phyloP scores from a whole-genome alignment of 116 monocot genomes.

The Dioscorea cayenensis region DNA sequence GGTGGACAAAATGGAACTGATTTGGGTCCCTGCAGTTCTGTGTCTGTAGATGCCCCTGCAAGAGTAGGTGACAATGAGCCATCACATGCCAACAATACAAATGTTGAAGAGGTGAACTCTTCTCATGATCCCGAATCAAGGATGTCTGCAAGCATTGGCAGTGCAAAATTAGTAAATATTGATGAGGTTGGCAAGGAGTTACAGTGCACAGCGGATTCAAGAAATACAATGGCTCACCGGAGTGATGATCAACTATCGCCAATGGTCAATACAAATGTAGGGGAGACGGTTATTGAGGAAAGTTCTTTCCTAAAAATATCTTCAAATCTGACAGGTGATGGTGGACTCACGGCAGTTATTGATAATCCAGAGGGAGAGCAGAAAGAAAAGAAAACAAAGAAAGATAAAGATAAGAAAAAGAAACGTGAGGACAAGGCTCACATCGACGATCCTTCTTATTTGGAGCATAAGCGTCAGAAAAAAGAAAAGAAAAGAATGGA shows the following conservation, averaged over 20 bases:
- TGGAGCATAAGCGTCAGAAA: conserved; percentile 76
- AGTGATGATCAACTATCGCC: conserved; percentile 25
- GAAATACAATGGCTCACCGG: conserved; percentile 6
- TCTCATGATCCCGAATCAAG: conserved; percentile 42
- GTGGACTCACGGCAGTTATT: background rate
- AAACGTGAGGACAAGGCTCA: conserved; percentile 34
- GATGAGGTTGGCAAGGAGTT: conserved; percentile 50
- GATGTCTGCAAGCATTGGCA: conserved; percentile 54
- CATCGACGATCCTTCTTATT: conserved; percentile 57
- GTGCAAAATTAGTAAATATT: conserved; percentile 37
- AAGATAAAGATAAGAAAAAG: conserved; percentile 50
- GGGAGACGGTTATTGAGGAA: background rate
- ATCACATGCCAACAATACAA: conserved; percentile 26
- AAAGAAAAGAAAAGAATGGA: conserved; percentile 73
- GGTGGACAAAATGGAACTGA: conserved; percentile 45
- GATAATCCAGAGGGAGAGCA: conserved; percentile 23
- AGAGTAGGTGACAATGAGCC: conserved; percentile 24
- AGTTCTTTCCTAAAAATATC: background rate
- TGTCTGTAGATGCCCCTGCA: conserved; percentile 88
- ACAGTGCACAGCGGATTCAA: conserved; percentile 82
- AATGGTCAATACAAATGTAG: conserved; percentile 12
- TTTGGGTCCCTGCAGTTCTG: conserved; percentile 63
- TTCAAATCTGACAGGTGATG: conserved; percentile 3
- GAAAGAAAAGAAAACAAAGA: conserved; percentile 43
- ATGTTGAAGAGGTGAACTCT: conserved; percentile 66